phyloP scores from a whole-genome alignment of 2,329 filamentous ascomycete genomes.

The Talaromyces sp. region DNA sequence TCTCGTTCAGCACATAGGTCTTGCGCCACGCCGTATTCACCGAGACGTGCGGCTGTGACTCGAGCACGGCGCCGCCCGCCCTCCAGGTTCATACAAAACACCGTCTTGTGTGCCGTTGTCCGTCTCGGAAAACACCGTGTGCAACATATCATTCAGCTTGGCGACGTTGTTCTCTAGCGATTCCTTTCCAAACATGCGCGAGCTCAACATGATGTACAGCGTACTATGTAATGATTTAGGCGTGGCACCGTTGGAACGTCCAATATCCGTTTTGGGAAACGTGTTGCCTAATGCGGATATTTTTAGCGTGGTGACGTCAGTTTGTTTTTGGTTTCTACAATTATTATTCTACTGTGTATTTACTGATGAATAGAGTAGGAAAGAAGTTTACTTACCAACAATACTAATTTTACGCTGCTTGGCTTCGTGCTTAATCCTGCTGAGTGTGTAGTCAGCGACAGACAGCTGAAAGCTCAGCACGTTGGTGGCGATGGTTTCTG shows the following conservation, averaged over 20 bases:
- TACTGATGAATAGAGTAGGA: too few relatives aligned
- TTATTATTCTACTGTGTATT: not conserved
- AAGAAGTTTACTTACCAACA: too few relatives aligned
- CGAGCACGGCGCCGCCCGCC: slow-evolving; percentile 35
- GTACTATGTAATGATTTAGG: too few relatives aligned
- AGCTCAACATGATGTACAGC: not conserved
- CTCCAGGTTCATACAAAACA: slow-evolving; percentile 27
- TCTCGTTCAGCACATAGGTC: slow-evolving; percentile 23
- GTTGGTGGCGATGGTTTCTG: too few relatives aligned
- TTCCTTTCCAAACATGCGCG: not conserved
- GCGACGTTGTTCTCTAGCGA: slow-evolving; percentile 9
- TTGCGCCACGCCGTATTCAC: slow-evolving; percentile 36
- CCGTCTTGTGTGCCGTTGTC: slow-evolving; percentile 22
- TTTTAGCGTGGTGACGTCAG: not conserved
- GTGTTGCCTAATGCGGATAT: not conserved
- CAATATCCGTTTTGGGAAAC: not conserved
- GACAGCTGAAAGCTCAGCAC: too few relatives aligned
- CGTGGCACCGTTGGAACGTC: not conserved
- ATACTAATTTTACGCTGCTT: not conserved
- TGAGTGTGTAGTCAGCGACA: too few relatives aligned
- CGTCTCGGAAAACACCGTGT: slow-evolving; percentile 24
- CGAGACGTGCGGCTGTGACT: slow-evolving; percentile 19
- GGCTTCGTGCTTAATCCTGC: not conserved
- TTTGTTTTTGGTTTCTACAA: too few relatives aligned
- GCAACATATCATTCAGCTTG: slow-evolving; percentile 31